These are phyloP conservation scores for Xanthoceras sorbifolium DNA, from an alignment of 345 rosid species.

Conservation along the genomic window DNA sequence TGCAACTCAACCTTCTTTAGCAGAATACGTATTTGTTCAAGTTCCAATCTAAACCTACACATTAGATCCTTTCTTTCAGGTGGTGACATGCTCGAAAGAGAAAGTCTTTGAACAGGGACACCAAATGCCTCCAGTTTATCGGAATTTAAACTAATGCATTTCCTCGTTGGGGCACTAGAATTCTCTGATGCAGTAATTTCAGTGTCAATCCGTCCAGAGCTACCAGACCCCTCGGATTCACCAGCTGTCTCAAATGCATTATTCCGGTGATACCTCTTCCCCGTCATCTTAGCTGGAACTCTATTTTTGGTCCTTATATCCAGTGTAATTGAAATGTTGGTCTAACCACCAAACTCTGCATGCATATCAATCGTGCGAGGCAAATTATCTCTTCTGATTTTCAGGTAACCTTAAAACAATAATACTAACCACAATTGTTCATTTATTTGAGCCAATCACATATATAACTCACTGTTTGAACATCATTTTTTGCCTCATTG, in stretches of 20 bases:
- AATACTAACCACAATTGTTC: background rate
- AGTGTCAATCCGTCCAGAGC: constrained; percentile 66
- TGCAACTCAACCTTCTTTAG: constrained; percentile 63
- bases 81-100: constrained; percentile 57
- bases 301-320: constrained; percentile 1
- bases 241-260: constrained; percentile 50
- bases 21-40: constrained; percentile 66
- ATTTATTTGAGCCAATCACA: background rate
- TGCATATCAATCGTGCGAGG: constrained; percentile 23
- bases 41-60: constrained; percentile 56
- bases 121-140: constrained; percentile 51
- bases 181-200: constrained; percentile 76
- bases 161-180: constrained; percentile 56
- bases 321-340: constrained; percentile 1
- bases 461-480: background rate
- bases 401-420: background rate
- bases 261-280: constrained; percentile 49
- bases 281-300: constrained; percentile 49
- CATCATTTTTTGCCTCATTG: background rate
- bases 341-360: constrained; percentile 38
- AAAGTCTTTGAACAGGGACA: constrained; percentile 63
- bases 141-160: constrained; percentile 55
- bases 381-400: constrained; percentile 26
- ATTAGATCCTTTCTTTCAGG: constrained; percentile 69
- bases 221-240: constrained; percentile 87